Base-by-base conservation (phyloP, 1,284 basidiomycete genomes). In the Anthracocystis walkeri region DNA sequence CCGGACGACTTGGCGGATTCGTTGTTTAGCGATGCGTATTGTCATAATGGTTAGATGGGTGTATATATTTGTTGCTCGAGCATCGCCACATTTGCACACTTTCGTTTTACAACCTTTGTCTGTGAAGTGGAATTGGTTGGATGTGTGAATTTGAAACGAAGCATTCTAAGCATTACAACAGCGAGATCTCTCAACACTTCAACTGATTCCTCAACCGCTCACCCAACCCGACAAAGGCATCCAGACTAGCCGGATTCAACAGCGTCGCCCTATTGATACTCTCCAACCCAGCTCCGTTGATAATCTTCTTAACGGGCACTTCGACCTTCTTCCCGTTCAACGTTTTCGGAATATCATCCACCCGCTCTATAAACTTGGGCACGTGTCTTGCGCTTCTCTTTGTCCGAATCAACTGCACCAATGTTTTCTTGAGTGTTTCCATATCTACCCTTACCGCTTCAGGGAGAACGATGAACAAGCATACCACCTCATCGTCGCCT, bases 301-400 rank as follows among this genome's bases (percentile, higher is more conserved):
- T 90, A 77, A 94, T 53, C 88, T 93, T 93, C 85, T 92, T 93
- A 33, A 92, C 90, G 10, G 91, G 89, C 12, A 93, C 91, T 85
- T 95, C 93, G 54, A 94, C 92, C 48, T 91, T 89, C 84, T 95
- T 95, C 35, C 91, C 91, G 75, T 94, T 95, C 58, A 94, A 86
- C 14, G 93, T 95, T 84, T 93, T 70, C 14, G 93, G 93, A 29
- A 93, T 89, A 83, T 93, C 92, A 11, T 84, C 74, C 4, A 91
- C 91, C 81, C 90, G 89, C 18, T 92, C 86, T 65, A 93, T 90
- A 89, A 91, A 84, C 52, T 65, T 70, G 14, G 83, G 84, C 2
- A 85, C 81, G 60, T 85, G 83, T 23, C 85, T 58, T 3, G 85
- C 76, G 82, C 90, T 92, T 79, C 92, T 88, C 65, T 89, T 88